These are phyloP conservation scores for Staphylotrichum longicolle DNA, from an alignment of 495 filamentous ascomycete species.

Conservation along the genomic window DNA sequence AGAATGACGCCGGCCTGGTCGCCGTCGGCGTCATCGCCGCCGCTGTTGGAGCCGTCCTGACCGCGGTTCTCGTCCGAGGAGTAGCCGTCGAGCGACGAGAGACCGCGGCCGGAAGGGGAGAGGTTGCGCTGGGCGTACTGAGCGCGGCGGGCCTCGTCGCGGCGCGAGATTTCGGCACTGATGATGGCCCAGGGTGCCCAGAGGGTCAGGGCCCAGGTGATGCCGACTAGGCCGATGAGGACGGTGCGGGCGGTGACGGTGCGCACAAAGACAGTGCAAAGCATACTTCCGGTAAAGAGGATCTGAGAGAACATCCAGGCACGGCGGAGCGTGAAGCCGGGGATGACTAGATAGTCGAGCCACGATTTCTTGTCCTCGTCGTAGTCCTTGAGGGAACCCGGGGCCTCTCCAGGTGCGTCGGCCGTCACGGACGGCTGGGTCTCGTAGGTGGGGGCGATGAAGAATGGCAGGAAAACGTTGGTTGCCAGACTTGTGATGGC, in stretches of 20 bases:
- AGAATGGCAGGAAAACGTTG: constrained; percentile 77
- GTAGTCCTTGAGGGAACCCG: constrained; percentile 29
- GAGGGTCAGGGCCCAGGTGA: constrained; percentile 83
- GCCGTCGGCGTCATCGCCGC: constrained; percentile 47
- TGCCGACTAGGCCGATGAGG: constrained; percentile 73
- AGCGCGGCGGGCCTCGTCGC: constrained; percentile 65
- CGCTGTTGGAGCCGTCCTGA: constrained; percentile 8
- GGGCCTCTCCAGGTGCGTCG: constrained; percentile 24
- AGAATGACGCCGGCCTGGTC: constrained; percentile 87
- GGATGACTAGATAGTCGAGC: constrained; percentile 64
- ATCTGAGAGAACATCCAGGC: constrained; percentile 81
- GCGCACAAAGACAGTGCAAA: constrained; percentile 73
- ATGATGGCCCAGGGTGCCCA: constrained; percentile 95
- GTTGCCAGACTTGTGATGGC: constrained; percentile 75
- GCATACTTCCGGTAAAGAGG: constrained; percentile 75
- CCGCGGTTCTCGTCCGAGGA: constrained; percentile 33
- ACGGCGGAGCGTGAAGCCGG: constrained; percentile 76
- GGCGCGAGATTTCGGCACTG: constrained; percentile 76
- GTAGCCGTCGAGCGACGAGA: constrained; percentile 32
- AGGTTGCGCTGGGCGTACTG: constrained; percentile 33
- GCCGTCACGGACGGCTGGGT: constrained; percentile 31
- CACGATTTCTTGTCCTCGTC: constrained; percentile 39
- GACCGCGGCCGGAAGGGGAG: constrained; percentile 25
- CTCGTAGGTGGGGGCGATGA: constrained; percentile 73
- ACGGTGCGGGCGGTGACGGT: constrained; percentile 63